phyloP scores from a whole-genome alignment of 352 stramenopile species.

The Phytophthora citrophthora region DNA sequence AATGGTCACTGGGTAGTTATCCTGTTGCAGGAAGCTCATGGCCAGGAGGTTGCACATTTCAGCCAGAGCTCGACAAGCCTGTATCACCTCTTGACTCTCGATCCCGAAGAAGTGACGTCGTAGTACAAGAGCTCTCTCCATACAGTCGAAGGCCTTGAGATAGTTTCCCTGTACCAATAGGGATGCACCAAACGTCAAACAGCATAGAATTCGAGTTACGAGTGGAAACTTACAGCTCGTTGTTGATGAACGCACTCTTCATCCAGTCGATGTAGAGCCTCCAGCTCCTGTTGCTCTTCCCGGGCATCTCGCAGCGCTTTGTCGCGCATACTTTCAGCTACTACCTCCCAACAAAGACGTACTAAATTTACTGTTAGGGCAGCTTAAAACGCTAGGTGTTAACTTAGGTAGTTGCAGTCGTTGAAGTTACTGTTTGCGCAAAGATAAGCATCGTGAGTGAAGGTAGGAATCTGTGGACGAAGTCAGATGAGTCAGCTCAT shows the following conservation, averaged over 20 bases:
- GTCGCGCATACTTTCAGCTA: conserved; percentile 14
- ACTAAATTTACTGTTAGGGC: too few relatives aligned
- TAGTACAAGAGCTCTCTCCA: conserved; percentile 92
- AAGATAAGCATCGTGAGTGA: conserved; percentile 22
- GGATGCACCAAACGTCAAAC: neutral
- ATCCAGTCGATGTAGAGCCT: conserved; percentile 90
- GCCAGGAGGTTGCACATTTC: conserved; percentile 95
- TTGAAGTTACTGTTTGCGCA: conserved; percentile 22
- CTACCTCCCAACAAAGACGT: too few relatives aligned
- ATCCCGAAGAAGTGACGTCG: conserved; percentile 93
- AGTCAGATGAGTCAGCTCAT: conserved; percentile 19
- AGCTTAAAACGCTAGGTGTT: too few relatives aligned
- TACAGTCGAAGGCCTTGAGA: conserved; percentile 91
- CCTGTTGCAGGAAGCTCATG: conserved; percentile 95
- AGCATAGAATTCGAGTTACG: neutral
- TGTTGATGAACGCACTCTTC: conserved; percentile 91
- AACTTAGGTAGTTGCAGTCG: too few relatives aligned
- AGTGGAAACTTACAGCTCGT: conserved; percentile 49
- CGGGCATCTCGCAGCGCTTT: conserved; percentile 47
- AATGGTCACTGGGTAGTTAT: conserved; percentile 91
- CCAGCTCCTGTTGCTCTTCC: conserved; percentile 80
- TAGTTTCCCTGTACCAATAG: conserved; percentile 80
- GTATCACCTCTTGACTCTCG: conserved; percentile 84
- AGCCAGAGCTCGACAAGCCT: conserved; percentile 88
- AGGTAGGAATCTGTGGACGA: conserved; percentile 9